Percentiles rank a stretch among this genome's conserved stretches.
These are phyloP conservation scores for Phialophora chinensis DNA, from an alignment of 2,329 filamentous ascomycete genomes.

Conservation along the genomic window DNA sequence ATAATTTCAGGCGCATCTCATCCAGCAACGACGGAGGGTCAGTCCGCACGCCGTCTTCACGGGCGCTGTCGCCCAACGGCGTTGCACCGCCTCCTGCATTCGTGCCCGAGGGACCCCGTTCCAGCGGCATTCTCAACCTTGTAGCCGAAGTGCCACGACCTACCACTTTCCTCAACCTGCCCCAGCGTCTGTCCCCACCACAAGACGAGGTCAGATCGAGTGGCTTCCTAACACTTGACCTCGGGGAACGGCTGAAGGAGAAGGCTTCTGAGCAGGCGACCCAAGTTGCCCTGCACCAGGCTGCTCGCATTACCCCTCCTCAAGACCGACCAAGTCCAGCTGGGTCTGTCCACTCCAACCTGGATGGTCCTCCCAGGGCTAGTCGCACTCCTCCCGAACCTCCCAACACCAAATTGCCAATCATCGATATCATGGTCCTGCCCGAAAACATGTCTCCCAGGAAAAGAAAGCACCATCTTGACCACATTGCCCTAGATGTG, in stretches of 20 bases:
- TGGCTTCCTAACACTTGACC: slow-evolving; percentile 37
- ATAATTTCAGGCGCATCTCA: slow-evolving; percentile 31
- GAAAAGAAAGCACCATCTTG: slow-evolving; percentile 37
- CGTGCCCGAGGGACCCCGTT: slow-evolving; percentile 35
- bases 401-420: slow-evolving; percentile 20
- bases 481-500: slow-evolving; percentile 38
- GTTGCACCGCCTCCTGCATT: slow-evolving; percentile 12
- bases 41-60: slow-evolving; percentile 35
- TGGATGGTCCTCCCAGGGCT: slow-evolving; percentile 18
- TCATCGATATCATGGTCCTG: slow-evolving; percentile 30
- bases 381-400: slow-evolving; percentile 26
- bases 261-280: slow-evolving; percentile 23
- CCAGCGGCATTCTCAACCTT: slow-evolving; percentile 39
- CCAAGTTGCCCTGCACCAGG: slow-evolving; percentile 22
- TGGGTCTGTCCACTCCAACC: slow-evolving; percentile 25
- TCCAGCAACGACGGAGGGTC: slow-evolving; percentile 36
- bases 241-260: slow-evolving; percentile 31
- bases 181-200: slow-evolving; percentile 30
- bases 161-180: slow-evolving; percentile 14
- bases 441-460: slow-evolving; percentile 31
- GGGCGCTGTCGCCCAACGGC: slow-evolving; percentile 35
- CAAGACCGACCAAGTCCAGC: slow-evolving; percentile 33
- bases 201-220: slow-evolving; percentile 38
- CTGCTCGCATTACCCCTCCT: slow-evolving; percentile 27
- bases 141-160: slow-evolving; percentile 29